A percentile compares a stretch with the other conserved stretches of the same genome.
phyloP scores from a whole-genome alignment of 2,329 filamentous ascomycete genomes.

The Sporothrix euskadiensis region DNA sequence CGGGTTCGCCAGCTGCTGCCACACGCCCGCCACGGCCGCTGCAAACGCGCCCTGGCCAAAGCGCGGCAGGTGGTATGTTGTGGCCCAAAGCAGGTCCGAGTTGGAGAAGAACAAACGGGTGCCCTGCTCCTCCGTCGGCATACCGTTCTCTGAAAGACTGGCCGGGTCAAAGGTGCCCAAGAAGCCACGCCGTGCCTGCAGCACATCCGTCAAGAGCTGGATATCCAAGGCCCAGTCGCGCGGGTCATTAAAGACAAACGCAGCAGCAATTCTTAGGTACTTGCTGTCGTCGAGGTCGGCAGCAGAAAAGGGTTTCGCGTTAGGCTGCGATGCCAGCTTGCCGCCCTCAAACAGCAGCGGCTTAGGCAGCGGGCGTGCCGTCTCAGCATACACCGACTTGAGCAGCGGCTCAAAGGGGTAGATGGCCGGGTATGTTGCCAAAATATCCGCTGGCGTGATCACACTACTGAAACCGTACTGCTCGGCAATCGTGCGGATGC shows the following conservation, averaged over 20 bases:
- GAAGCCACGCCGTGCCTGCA: constrained; percentile 76
- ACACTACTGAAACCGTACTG: constrained; percentile 78
- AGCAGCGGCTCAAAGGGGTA: constrained; percentile 80
- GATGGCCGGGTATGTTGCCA: constrained; percentile 69
- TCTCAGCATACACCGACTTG: constrained; percentile 59
- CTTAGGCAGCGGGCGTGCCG: constrained; percentile 58
- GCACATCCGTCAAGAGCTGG: constrained; percentile 78
- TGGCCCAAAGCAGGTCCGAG: constrained; percentile 86
- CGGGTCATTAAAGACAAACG: constrained; percentile 94
- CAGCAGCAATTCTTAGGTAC: constrained; percentile 67
- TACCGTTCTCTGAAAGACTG: constrained; percentile 49
- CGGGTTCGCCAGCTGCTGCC: constrained; percentile 71
- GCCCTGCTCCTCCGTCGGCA: constrained; percentile 67
- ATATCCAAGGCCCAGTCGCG: constrained; percentile 93
- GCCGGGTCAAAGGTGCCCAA: constrained; percentile 72
- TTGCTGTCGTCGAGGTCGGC: constrained; percentile 52
- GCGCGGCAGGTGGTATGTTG: constrained; percentile 78
- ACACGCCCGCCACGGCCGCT: constrained; percentile 76
- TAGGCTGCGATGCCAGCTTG: constrained; percentile 37
- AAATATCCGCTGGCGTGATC: constrained; percentile 81
- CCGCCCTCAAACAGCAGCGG: constrained; percentile 45
- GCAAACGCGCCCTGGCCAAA: constrained; percentile 91
- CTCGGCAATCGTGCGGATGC: constrained; percentile 73
- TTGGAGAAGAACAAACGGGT: constrained; percentile 86
- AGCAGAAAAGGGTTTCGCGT: not conserved